Evolutionary conservation across 2,329 filamentous ascomycete genomes (phyloP), one percentile per base, ranked within the genome.

Genomic region (Colletotrichum sojae): DNA sequence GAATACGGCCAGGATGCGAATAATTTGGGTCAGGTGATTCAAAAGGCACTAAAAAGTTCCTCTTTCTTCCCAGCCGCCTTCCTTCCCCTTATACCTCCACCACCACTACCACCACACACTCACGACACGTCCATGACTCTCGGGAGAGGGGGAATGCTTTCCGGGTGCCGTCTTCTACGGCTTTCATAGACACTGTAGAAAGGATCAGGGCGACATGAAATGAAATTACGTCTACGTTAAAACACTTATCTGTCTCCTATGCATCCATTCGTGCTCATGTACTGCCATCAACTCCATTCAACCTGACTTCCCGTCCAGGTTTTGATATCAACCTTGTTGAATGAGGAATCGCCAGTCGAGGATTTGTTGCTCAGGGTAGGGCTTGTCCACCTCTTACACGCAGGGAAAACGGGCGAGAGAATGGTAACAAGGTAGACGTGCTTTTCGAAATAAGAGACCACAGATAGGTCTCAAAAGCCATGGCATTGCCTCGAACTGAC

Each of bases 111-210:
- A 58, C 31, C 64, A 58, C 64, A 68, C 48, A 67, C 53, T 60
- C 66, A 69, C 66, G 69, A 57, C 66, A 58, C 60, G 40, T 65
- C 67, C 67, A 66, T 71, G 59, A 61, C 61, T 67, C 66, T 69
- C 51, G 51, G 62, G 55, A 64, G 66, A 60, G 62, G 60, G 57
- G 51, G 62, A 57, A 56, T 69, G 61, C 69, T 57, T 71, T 65
- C 56, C 60, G 53, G 67, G 53, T 69, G 67, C 66, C 60, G 55
- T 70, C 69, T 69, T 69, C 60, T 63, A 66, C 60, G 61, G 60
- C 61, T 71, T 71, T 63, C 70, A 71, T 71, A 71, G 70, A 71
- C 62, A 68, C 70, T 71, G 68, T 71, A 71, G 70, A 71, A 71
- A 68, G 63, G 70, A 68, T 68, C 56, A 71, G 63, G 70, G 70